Evolutionary conservation across 495 filamentous ascomycete genomes (phyloP).

Genomic region (Letharia columbiana): DNA sequence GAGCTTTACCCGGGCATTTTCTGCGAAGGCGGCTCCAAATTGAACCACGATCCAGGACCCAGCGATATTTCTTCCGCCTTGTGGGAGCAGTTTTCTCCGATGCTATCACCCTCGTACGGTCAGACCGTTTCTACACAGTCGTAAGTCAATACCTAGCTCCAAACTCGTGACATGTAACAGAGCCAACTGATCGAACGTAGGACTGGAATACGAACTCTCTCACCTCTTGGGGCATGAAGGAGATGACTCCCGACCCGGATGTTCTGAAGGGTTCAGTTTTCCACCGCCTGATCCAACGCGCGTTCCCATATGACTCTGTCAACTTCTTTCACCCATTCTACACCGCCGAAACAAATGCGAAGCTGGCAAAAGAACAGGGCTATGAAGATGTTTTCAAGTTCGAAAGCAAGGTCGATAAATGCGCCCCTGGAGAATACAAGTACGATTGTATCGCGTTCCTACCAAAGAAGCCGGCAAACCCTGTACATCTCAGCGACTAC

Average conservation of each 20-base stretch:
- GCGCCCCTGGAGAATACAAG: neutral
- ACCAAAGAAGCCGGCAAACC: slow-evolving; percentile 18
- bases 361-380: slow-evolving; percentile 24
- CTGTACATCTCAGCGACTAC: slow-evolving; percentile 18
- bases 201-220: slow-evolving; percentile 25
- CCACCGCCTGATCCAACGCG: slow-evolving; percentile 27
- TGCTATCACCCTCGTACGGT: slow-evolving; percentile 24
- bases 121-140: slow-evolving; percentile 25
- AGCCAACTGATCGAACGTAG: neutral
- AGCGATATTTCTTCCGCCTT: slow-evolving; percentile 13
- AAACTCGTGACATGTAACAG: neutral
- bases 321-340: slow-evolving; percentile 29
- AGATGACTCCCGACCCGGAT: slow-evolving; percentile 27
- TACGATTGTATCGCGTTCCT: neutral
- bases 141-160: neutral
- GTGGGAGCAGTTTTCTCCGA: slow-evolving; percentile 23
- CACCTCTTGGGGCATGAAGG: slow-evolving; percentile 27
- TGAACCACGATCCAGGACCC: slow-evolving; percentile 3
- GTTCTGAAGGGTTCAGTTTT: slow-evolving; percentile 25
- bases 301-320: slow-evolving; percentile 29
- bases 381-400: slow-evolving; percentile 1
- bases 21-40: slow-evolving; percentile 20
- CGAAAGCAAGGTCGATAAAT: neutral
- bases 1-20: slow-evolving; percentile 38
- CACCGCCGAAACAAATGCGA: slow-evolving; percentile 26